A percentile compares a stretch with the other conserved stretches of the same genome.
Conservation (phyloP, 208 protist genomes). For the Leishmania lainsoni region DNA sequence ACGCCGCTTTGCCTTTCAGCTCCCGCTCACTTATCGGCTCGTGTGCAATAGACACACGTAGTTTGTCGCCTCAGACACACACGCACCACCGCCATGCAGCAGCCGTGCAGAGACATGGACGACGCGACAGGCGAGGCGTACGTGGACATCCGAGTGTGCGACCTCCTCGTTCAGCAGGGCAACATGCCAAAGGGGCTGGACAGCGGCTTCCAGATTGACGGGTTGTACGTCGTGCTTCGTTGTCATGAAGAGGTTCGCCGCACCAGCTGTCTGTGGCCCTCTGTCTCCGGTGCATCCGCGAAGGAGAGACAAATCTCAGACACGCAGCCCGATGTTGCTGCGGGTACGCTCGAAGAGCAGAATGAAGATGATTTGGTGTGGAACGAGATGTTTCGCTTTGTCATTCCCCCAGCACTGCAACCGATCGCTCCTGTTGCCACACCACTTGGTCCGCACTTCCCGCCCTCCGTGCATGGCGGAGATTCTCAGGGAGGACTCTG, state of each 20-base stretch:
- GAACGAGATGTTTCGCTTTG: constrained; percentile 56
- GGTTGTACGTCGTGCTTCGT: constrained; percentile 69
- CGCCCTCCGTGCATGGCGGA: background rate
- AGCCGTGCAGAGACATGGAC: background rate
- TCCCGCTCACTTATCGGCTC: too few relatives aligned
- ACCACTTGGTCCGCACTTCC: background rate
- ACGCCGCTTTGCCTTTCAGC: background rate
- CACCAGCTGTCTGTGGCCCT: constrained; percentile 39
- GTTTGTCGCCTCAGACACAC: background rate
- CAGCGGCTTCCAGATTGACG: constrained; percentile 46
- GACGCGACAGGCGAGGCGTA: constrained; percentile 6
- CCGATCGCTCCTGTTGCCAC: background rate
- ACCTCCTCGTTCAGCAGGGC: constrained; percentile 28
- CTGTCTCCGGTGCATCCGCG: background rate
- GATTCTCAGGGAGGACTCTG: background rate
- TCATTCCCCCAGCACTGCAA: background rate
- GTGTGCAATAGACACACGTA: background rate
- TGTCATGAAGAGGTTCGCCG: constrained; percentile 43
- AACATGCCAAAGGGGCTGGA: constrained; percentile 22
- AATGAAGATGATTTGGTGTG: constrained; percentile 31
- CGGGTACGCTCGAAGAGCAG: background rate
- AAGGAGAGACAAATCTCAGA: background rate
- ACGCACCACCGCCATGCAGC: background rate
- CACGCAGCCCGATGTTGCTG: background rate
- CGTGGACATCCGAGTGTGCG: constrained; percentile 47